Base-by-base conservation (phyloP, 148 eudicot genomes). In the Rhododendron kiyosumense region DNA sequence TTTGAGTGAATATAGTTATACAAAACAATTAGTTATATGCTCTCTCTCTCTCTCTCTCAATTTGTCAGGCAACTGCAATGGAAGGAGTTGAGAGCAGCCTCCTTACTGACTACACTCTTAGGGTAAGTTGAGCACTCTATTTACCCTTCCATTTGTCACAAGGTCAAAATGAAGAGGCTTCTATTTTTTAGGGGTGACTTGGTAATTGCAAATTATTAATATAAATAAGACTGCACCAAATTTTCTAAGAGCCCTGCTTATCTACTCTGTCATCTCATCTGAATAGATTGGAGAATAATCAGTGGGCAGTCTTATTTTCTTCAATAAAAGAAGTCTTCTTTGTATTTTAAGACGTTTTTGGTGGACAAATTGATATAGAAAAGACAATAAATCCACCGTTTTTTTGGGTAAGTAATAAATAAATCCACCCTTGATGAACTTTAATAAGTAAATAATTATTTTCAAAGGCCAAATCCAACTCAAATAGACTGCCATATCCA, bases 71-170 rank as follows among this genome's bases (percentile, higher is more conserved):
- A 91, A 97, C 94, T 34, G 95, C 99, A 38, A 90, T 97, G 94
- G 92, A 95, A 85, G 98, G 99, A 57, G 91, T 97, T 26, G 94
- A 95, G 89, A 97, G 98, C 91, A 95, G 94, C 86, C 91, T 94
- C 46, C 91, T 94, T 52, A 97, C 96, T 41, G 99, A 97, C 79
- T 97, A 97, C 88, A 97, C 98, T 22, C 91, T 97, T 32, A 93
- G 92, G 91, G 99, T 95, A 92, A 30, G 76, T 14, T 13, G 38
- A 71, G 15, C 1, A 65, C 11, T 71, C 76, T 5, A 69, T 28
- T 71, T 71, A 30, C 17, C 38, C 38, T 71, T 71, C 20, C 76
- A 71, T 14, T 0, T 18, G 26, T 45, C 18, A 11, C 2, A 45
- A 84, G 85, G 36, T 30, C 18, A 30, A 28, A 30, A 71, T 11